A percentile compares a stretch with the other conserved stretches of the same genome.
Evolutionary conservation across 306 rosid species (phyloP).

Genomic region (Potentilla sterilis): DNA sequence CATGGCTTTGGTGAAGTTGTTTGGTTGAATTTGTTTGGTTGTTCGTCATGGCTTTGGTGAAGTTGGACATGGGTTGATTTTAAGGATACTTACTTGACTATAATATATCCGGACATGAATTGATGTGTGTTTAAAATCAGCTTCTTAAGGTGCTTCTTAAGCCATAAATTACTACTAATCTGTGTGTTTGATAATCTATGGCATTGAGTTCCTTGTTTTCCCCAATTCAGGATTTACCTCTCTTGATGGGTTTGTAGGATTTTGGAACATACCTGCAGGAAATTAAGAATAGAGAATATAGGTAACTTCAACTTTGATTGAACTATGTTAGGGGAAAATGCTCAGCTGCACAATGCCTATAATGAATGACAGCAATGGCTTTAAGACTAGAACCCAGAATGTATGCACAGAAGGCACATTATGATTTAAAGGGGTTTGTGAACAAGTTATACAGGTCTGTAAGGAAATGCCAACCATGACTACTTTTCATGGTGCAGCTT

Average conservation of each 20-base stretch:
- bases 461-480: background rate
- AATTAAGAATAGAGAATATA: background rate
- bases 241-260: constrained; percentile 21
- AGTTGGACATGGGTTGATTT: too few species aligned
- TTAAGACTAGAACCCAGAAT: constrained; percentile 17
- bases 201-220: background rate
- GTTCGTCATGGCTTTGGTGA: too few species aligned
- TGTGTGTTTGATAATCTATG: too few species aligned
- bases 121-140: too few species aligned
- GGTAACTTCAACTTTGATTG: background rate
- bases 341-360: constrained; percentile 49
- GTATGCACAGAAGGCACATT: background rate
- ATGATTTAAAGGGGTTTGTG: background rate
- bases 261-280: constrained; percentile 14
- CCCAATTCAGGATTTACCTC: constrained; percentile 27
- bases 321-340: background rate
- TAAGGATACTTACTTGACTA: too few species aligned
- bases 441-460: constrained; percentile 4
- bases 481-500: constrained; percentile 20
- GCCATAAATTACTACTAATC: background rate
- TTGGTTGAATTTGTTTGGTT: too few species aligned
- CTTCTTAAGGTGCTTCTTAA: too few species aligned
- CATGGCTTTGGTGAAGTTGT: too few species aligned
- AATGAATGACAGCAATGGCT: constrained; percentile 20
- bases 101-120: too few species aligned